phyloP scores from a whole-genome alignment of 2,329 filamentous ascomycete species.

The Cordyceps javanica region DNA sequence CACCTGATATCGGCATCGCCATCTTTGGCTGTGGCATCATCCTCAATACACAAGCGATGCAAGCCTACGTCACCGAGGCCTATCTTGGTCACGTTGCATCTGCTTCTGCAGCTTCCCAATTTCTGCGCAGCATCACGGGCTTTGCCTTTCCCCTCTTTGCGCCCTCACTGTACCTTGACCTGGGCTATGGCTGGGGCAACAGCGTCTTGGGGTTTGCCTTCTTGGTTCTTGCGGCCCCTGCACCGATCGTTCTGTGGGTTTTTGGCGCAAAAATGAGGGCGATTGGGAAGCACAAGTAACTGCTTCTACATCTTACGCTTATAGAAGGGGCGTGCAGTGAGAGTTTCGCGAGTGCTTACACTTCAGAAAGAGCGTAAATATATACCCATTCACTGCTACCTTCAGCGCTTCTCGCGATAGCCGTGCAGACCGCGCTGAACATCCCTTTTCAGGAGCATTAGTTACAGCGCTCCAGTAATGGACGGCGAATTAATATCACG shows the following conservation, averaged over 20 bases:
- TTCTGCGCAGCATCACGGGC: conserved; percentile 17
- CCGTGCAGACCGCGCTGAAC: too few relatives aligned
- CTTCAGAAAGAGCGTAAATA: background rate
- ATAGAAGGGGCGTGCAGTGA: background rate
- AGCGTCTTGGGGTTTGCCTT: conserved; percentile 7
- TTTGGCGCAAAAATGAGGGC: conserved; percentile 9
- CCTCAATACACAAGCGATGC: conserved; percentile 44
- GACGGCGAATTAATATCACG: too few relatives aligned
- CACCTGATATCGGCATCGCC: conserved; percentile 50
- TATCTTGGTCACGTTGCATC: conserved; percentile 15
- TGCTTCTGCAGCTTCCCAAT: conserved; percentile 16
- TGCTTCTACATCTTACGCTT: background rate
- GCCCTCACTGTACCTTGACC: conserved; percentile 14
- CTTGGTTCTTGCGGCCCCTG: conserved; percentile 1
- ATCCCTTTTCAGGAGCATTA: too few relatives aligned
- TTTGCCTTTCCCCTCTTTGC: conserved; percentile 20
- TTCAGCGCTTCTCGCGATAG: too few relatives aligned
- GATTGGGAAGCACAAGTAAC: background rate
- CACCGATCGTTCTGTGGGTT: conserved; percentile 4
- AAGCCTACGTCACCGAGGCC: conserved; percentile 37
- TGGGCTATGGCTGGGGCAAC: conserved; percentile 18
- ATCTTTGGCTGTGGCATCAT: conserved; percentile 50
- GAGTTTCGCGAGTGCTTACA: background rate
- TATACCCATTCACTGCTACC: background rate
- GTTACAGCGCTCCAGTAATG: too few relatives aligned